Conservation (phyloP, 371 early-diverging fungal species). For the Mortierella sp. region DNA sequence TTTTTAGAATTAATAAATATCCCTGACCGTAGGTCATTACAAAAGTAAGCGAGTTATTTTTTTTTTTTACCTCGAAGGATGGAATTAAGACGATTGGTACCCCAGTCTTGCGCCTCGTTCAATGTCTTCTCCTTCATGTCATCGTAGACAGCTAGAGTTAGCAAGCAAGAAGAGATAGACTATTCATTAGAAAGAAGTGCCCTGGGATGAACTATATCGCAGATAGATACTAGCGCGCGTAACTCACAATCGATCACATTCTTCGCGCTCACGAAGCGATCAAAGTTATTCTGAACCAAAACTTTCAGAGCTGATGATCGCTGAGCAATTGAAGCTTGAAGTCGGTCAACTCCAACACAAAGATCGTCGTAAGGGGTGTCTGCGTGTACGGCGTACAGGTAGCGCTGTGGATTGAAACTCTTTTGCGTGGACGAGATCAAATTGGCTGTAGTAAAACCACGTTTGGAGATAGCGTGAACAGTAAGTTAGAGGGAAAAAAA, state of each 20-base stretch:
- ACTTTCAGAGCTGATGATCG: conserved; percentile 88
- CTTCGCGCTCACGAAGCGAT: conserved; percentile 96
- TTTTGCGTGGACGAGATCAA: conserved; percentile 59
- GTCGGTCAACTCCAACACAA: conserved; percentile 75
- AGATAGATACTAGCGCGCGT: background rate
- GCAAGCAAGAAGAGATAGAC: background rate
- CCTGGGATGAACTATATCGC: background rate
- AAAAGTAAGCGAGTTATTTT: background rate
- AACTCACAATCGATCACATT: conserved; percentile 89
- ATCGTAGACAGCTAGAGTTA: conserved; percentile 80
- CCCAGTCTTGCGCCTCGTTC: conserved; percentile 83
- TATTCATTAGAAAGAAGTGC: background rate
- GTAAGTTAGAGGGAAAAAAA: no score
- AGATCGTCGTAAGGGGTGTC: conserved; percentile 87
- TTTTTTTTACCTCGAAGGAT: conserved; percentile 66
- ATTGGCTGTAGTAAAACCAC: conserved; percentile 22
- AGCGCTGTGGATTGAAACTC: conserved; percentile 84
- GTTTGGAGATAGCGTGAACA: no score
- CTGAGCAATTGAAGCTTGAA: conserved; percentile 82
- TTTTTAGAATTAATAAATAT: background rate
- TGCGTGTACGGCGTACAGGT: conserved; percentile 86
- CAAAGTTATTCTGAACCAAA: conserved; percentile 95
- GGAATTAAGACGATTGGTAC: conserved; percentile 76
- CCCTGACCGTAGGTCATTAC: background rate
- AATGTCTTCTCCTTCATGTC: conserved; percentile 90